Base-by-base conservation (phyloP, 169 alveolate species). In the Plasmodium inui region DNA sequence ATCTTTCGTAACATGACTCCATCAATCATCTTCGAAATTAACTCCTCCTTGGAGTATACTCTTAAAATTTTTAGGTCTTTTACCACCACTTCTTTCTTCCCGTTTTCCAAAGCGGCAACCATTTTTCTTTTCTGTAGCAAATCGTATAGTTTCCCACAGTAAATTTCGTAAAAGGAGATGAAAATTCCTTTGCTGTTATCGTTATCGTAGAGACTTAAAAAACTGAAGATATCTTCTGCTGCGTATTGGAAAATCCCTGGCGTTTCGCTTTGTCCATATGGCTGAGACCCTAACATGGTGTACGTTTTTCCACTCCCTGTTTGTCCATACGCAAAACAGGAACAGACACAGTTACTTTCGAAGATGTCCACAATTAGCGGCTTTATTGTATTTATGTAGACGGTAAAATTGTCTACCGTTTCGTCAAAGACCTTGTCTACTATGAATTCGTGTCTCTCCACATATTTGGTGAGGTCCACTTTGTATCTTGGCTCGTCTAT, bases 111-210 rank as follows among this genome's bases (percentile, higher is more conserved):
- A 19, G 98, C 98, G 14, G 96, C 98, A 73, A 96, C 96, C 89
- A 97, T 93, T 95, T 96, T 97, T 94, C 98, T 96, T 76, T 99
- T 98, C 95, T 99, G 99, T 30, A 99, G 98, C 71, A 99, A 96
- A 96, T 99, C 99, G 88, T 97, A 98, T 41, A 99, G 98, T 96
- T 99, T 99, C 57, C 99, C 99, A 92, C 99, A 99, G 95, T 99
- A 99, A 76, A 99, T 99, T 96, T 99, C 99, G 94, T 98, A 99
- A 97, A 99, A 99, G 73, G 99, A 98, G 39, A 99, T 98, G 92
- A 94, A 95, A 32, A 98, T 96, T 28, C 97, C 97, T 55, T 95
- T 96, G 37, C 83, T 85, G 72, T 92, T 91, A 19, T 81, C 93
- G 78, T 86, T 94, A 50, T 96, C 97, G 44, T 96, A 97, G 44